A percentile compares a stretch with the other conserved stretches of the same genome.
phyloP scores from a whole-genome alignment of 2,329 filamentous ascomycete species.

The Keithomyces neogunnii region DNA sequence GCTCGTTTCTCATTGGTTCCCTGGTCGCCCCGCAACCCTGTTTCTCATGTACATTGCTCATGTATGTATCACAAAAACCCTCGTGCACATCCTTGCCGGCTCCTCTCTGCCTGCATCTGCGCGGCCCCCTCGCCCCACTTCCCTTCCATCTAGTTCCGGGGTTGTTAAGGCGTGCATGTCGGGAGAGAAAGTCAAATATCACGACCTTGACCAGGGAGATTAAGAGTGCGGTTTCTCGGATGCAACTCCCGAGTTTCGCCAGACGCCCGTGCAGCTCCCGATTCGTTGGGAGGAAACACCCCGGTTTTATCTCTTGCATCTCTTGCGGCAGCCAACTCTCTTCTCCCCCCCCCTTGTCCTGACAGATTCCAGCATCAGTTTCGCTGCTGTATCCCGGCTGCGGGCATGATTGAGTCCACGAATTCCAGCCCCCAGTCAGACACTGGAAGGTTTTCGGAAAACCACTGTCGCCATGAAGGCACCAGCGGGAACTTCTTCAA shows the following conservation, averaged over 20 bases:
- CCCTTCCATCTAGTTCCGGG: neutral
- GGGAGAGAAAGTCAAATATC: neutral
- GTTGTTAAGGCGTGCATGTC: neutral
- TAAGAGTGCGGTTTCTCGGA: neutral
- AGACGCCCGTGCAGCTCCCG: neutral
- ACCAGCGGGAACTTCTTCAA: constrained; percentile 11
- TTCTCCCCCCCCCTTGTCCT: too few relatives aligned
- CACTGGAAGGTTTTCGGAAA: neutral
- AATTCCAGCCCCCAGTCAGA: neutral
- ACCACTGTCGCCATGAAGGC: constrained; percentile 11
- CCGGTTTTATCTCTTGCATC: neutral
- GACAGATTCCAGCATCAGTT: too few relatives aligned
- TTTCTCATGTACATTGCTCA: neutral
- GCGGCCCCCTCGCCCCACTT: neutral
- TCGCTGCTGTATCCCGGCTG: too few relatives aligned
- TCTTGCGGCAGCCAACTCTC: neutral
- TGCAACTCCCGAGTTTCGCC: neutral
- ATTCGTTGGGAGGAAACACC: neutral
- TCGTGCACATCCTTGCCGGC: neutral
- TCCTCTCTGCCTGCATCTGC: neutral
- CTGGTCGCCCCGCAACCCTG: neutral
- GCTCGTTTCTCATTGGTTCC: too few relatives aligned
- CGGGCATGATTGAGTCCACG: too few relatives aligned
- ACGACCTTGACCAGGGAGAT: neutral
- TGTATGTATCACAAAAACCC: neutral